phyloP scores from a whole-genome alignment of 2,329 filamentous ascomycete genomes.

The Fusarium sp. region DNA sequence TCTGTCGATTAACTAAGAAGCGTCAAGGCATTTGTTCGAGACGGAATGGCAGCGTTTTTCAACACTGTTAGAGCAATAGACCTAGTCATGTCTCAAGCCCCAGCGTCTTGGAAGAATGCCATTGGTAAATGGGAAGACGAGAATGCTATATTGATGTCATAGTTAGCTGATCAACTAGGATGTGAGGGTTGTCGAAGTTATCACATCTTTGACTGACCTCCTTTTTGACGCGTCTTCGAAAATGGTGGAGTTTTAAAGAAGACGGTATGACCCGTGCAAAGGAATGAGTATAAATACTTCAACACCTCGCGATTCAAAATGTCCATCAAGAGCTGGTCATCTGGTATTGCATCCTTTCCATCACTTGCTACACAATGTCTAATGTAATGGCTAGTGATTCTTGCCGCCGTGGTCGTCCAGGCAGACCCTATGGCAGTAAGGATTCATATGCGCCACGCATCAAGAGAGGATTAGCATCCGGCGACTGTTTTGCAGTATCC shows the following conservation, averaged over 20 bases:
- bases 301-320: accelerated
- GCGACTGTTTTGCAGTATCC: background rate
- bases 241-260: background rate
- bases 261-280: background rate
- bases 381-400: background rate
- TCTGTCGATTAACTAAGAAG: accelerated
- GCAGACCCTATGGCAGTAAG: background rate
- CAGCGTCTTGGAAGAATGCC: background rate
- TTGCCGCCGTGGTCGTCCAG: background rate
- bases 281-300: background rate
- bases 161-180: background rate
- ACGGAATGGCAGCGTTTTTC: background rate
- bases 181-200: background rate
- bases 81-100: background rate
- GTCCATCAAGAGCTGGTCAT: background rate
- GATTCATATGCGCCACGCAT: background rate
- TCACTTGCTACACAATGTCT: background rate
- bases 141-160: background rate
- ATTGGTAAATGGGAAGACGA: background rate
- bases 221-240: background rate
- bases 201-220: background rate
- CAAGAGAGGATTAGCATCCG: background rate
- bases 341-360: too few relatives aligned
- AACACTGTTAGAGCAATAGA: background rate
- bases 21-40: background rate